Conservation (phyloP, 257 asterid genomes). For the Solanum megistacrolobum region DNA sequence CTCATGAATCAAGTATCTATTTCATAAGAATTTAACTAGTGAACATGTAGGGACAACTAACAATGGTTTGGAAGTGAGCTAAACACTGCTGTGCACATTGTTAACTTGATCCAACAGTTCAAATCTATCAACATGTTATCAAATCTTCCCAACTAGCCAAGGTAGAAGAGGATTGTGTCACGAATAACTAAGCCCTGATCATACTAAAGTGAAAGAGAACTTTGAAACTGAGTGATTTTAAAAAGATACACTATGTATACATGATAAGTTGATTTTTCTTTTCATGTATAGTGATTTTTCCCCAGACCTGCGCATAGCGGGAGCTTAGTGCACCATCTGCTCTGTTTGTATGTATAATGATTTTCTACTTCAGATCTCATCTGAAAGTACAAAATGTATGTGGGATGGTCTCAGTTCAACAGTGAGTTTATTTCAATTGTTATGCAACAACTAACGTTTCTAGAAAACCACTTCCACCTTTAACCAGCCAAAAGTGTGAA, state of each 20-base stretch:
- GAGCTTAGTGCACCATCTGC: neutral
- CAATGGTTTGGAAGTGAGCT: neutral
- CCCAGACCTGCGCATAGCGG: neutral
- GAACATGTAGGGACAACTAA: neutral
- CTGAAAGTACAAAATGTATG: neutral
- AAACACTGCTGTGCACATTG: neutral
- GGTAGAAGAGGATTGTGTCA: neutral
- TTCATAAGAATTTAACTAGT: neutral
- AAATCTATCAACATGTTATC: neutral
- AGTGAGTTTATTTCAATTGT: neutral
- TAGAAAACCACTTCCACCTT: neutral
- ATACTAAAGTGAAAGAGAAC: neutral
- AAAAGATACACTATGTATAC: neutral
- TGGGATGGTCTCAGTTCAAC: neutral
- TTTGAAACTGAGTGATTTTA: neutral
- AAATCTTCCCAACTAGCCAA: neutral
- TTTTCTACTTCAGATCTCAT: neutral
- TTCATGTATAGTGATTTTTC: neutral
- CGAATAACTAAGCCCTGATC: neutral
- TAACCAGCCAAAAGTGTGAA: neutral
- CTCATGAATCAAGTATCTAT: neutral
- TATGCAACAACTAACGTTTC: neutral
- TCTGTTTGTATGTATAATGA: neutral
- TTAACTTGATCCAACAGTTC: neutral
- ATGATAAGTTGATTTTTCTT: neutral